phyloP scores from a whole-genome alignment of 164 flowering plant genomes.

The Cinnamomum chago region DNA sequence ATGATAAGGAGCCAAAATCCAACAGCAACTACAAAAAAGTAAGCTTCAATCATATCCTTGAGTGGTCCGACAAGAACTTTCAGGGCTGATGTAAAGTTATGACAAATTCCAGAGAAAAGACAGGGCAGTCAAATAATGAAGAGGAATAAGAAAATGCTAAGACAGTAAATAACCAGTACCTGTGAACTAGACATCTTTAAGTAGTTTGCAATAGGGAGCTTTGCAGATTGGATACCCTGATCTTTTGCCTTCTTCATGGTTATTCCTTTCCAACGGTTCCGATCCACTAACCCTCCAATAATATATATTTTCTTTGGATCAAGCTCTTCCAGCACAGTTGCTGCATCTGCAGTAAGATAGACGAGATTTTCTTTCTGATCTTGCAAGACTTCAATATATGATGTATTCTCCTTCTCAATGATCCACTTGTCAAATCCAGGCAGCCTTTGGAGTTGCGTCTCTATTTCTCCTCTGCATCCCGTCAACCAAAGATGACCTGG shows the following conservation, averaged over 20 bases:
- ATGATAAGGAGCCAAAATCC: neutral
- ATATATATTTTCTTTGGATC: constrained; percentile 70
- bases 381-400: constrained; percentile 73
- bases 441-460: constrained; percentile 51
- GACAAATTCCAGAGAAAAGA: neutral
- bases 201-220: constrained; percentile 79
- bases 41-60: neutral
- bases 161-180: constrained; percentile 31
- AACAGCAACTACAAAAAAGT: neutral
- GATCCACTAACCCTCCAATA: constrained; percentile 91
- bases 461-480: constrained; percentile 74
- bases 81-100: too few relatives aligned
- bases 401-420: constrained; percentile 62
- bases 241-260: constrained; percentile 88
- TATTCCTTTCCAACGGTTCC: constrained; percentile 92
- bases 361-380: constrained; percentile 75
- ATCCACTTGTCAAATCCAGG: constrained; percentile 90
- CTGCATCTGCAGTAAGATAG: constrained; percentile 91
- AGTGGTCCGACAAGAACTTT: neutral
- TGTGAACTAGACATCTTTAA: constrained; percentile 93
- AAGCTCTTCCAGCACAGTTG: constrained; percentile 62
- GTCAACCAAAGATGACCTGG: constrained; percentile 90
- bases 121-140: neutral
- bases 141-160: neutral
- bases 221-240: constrained; percentile 87